Evolutionary conservation across 345 rosid species (phyloP), one percentile per base, ranked within the genome.

Genomic region (Syzygium aromaticum): DNA sequence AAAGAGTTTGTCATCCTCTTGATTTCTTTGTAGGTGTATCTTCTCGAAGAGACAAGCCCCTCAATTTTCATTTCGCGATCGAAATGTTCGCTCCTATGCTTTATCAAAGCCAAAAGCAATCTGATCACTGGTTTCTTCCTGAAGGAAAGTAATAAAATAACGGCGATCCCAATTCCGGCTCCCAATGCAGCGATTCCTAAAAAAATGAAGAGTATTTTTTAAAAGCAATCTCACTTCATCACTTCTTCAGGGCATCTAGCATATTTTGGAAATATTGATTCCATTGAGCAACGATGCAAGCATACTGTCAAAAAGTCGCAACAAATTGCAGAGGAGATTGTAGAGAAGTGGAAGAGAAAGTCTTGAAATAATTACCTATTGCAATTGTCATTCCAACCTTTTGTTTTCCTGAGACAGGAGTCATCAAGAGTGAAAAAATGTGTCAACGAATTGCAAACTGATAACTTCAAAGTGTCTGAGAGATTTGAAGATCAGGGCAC

Each of bases 1-100:
- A 90, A 93, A 1, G 90, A 90, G 54, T 82, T 77, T 16, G 90
- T 91, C 87, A 91, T 88, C 84, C 86, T 89, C 89, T 90, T 87
- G 16, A 93, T 86, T 1, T 90, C 54, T 21, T 84, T 77, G 78
- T 61, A 93, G 33, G 57, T 90, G 84, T 87, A 91, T 11, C 90
- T 84, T 86, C 86, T 89, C 23, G 89, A 89, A 49, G 88, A 53
- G 7, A 16, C 22, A 53, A 53, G 22, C 7, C 22, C 54, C 8
- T 53, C 22, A 2, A 53, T 53, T 53, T 53, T 53, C 22, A 53
- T 17, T 16, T 16, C 22, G 16, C 54, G 3, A 16, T 53, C 21
- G 8, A 53, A 17, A 17, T 53, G 54, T 6, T 53, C 3, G 3
- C 22, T 53, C 8, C 54, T 17, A 7, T 53, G 22, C 54, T 53